A percentile compares a stretch with the other conserved stretches of the same genome.
These are phyloP conservation scores for Trichoderma pleuroti DNA, from an alignment of 2,329 filamentous ascomycete genomes.

Conservation along the genomic window DNA sequence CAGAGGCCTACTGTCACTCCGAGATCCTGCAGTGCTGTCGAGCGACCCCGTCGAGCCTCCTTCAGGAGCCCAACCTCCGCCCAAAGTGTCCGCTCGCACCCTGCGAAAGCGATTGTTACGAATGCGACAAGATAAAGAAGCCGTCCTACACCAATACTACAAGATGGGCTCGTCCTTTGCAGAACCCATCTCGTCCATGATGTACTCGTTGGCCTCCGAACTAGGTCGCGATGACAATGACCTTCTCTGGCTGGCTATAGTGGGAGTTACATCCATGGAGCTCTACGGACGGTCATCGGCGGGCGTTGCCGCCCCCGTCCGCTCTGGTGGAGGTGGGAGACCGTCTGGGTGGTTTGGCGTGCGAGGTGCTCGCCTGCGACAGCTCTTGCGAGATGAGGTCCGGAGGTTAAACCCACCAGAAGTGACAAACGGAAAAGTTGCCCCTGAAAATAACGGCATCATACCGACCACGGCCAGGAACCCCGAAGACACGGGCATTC, in stretches of 20 bases:
- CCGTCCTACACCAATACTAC: slow-evolving; percentile 77
- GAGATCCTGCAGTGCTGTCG: slow-evolving; percentile 43
- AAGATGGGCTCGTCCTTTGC: slow-evolving; percentile 84
- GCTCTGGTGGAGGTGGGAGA: slow-evolving; percentile 52
- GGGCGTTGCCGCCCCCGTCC: slow-evolving; percentile 63
- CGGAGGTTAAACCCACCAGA: slow-evolving; percentile 84
- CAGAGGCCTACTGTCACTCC: slow-evolving; percentile 56
- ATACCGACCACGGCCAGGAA: slow-evolving; percentile 86
- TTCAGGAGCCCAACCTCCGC: slow-evolving; percentile 55
- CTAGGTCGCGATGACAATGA: slow-evolving; percentile 96
- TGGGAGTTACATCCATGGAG: slow-evolving; percentile 91
- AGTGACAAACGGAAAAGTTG: slow-evolving; percentile 56
- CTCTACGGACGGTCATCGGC: slow-evolving; percentile 83
- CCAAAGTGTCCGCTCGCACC: slow-evolving; percentile 65
- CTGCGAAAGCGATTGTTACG: slow-evolving; percentile 71
- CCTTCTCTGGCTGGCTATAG: slow-evolving; percentile 88
- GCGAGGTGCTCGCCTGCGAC: slow-evolving; percentile 77
- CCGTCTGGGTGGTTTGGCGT: slow-evolving; percentile 75
- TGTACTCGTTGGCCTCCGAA: slow-evolving; percentile 92
- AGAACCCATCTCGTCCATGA: slow-evolving; percentile 88
- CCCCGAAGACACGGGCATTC: slow-evolving; percentile 87
- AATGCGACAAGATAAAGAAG: slow-evolving; percentile 73
- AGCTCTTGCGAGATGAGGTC: slow-evolving; percentile 88
- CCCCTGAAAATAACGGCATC: slow-evolving; percentile 68
- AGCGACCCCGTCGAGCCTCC: slow-evolving; percentile 52